A percentile compares a stretch with the other conserved stretches of the same genome.
These are phyloP conservation scores for Fusarium sp. DNA, from an alignment of 2,329 filamentous ascomycete genomes.

Conservation along the genomic window DNA sequence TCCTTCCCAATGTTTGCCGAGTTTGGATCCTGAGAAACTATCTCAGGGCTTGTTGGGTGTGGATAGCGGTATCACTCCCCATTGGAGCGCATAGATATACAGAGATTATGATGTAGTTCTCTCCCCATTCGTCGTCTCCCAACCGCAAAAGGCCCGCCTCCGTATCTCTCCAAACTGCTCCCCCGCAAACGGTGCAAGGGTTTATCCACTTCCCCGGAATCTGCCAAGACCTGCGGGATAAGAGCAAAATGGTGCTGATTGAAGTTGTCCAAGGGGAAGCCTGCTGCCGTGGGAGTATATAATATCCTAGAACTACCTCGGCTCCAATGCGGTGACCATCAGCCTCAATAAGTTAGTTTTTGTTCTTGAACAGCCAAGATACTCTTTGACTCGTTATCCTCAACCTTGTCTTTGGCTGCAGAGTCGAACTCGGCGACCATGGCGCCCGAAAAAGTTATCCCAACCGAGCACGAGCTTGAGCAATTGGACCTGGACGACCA, in stretches of 20 bases:
- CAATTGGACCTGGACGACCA: constrained; percentile 28
- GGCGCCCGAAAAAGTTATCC: constrained; percentile 30
- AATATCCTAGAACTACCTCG: constrained; percentile 2
- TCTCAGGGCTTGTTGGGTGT: constrained; percentile 5
- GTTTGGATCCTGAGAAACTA: neutral
- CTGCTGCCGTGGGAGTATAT: constrained; percentile 1
- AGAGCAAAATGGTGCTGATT: neutral
- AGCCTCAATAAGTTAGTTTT: neutral
- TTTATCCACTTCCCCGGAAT: constrained; percentile 27
- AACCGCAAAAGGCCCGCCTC: constrained; percentile 1
- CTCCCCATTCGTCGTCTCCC: constrained; percentile 1
- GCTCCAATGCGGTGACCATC: neutral
- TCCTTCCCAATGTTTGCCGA: neutral
- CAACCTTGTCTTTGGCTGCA: neutral
- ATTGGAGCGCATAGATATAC: constrained; percentile 10
- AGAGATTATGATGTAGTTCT: constrained; percentile 12
- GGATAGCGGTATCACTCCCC: constrained; percentile 3
- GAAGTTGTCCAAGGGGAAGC: neutral
- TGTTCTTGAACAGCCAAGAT: neutral
- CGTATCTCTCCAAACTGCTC: constrained; percentile 13
- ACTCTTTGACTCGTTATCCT: neutral
- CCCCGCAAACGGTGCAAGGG: constrained; percentile 19
- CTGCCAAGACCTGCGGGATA: constrained; percentile 14
- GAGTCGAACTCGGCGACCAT: neutral
- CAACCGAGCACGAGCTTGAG: constrained; percentile 31